Base-by-base conservation (phyloP, 805 yeast genomes). In the Clavispora carvajalis region DNA sequence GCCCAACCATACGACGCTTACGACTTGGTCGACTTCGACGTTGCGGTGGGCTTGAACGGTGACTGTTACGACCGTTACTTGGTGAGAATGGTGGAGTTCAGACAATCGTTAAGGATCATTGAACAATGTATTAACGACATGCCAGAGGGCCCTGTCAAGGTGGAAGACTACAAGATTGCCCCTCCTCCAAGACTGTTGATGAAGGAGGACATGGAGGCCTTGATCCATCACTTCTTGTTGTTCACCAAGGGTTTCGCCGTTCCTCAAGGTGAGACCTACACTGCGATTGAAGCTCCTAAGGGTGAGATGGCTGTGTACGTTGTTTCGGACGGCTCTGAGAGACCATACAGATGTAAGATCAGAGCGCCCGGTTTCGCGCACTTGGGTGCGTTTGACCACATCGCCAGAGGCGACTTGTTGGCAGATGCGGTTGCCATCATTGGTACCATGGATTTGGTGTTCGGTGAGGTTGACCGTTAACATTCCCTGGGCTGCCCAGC, bases 341-440 rank as follows among this genome's bases (percentile, higher is more conserved):
- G 93, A 65, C 95, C 95, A 25, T 87, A 87, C 71, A 80, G 89
- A 69, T 85, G 95, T 73, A 86, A 85, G 72, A 86, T 87, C 57
- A 82, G 95, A 69, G 89, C 95, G n/a, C 95, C 95, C 36, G 95
- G 95, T 34, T 87, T 87, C 61, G 89, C 95, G 28, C 95, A 86
- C 67, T 73, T 87, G 59, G 93, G 82, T 50, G 95, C 93, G 9
- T 85, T 87, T 55, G 95, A 87, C 65, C 89, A 83, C 60, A 79
- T 87, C 51, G 73, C 93, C 24, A 80, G 93, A 64, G 91, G 93
- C 55, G 85, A 85, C 64, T 82, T 82, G 68, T 71, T 87, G 61
- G 93, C 95, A 43, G 95, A 87, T 67, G 91, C 93, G 19, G 95
- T 87, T 42, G 95, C 95, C 40, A 87, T 87, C 59, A 85, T 87